Conservation (phyloP, 768 basidiomycete species). For the Leccinum boreale region DNA sequence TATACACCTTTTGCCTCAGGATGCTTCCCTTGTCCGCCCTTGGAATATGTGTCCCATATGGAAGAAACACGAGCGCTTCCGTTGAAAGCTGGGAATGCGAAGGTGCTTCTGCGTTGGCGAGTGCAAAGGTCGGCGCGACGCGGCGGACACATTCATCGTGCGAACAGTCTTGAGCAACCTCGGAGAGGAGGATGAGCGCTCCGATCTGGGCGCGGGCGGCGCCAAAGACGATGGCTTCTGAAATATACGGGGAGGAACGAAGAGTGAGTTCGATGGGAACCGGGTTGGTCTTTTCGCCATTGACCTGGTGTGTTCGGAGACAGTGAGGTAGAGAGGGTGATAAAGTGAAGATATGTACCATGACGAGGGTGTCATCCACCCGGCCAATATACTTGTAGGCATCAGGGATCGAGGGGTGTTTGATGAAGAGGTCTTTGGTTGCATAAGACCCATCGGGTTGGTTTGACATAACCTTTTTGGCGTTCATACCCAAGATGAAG, state of each 20-base stretch:
- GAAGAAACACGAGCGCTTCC: conserved; percentile 50
- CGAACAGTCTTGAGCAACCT: conserved; percentile 29
- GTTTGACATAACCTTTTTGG: conserved; percentile 33
- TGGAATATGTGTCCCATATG: conserved; percentile 46
- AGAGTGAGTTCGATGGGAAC: conserved; percentile 52
- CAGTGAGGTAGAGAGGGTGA: conserved; percentile 6
- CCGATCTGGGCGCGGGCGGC: conserved; percentile 47
- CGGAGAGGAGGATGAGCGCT: conserved; percentile 48
- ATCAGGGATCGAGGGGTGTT: conserved; percentile 41
- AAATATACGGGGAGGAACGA: conserved; percentile 37
- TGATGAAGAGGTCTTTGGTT: conserved; percentile 51
- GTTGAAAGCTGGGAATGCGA: conserved; percentile 50
- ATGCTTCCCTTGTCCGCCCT: conserved; percentile 51
- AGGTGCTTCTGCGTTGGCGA: conserved; percentile 51
- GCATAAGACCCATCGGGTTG: conserved; percentile 52
- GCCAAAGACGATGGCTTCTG: conserved; percentile 55
- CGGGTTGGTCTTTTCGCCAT: conserved; percentile 57
- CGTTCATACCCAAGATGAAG: background rate
- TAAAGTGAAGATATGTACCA: conserved; percentile 11
- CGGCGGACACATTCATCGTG: conserved; percentile 33
- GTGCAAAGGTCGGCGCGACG: conserved; percentile 38
- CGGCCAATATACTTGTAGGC: conserved; percentile 51
- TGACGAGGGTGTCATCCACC: conserved; percentile 52
- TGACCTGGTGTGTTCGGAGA: conserved; percentile 27
- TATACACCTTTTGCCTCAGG: conserved; percentile 48